A percentile compares a stretch with the other conserved stretches of the same genome.
Evolutionary conservation across 768 basidiomycete genomes (phyloP).

Genomic region (Infundibulicybe gibba): DNA sequence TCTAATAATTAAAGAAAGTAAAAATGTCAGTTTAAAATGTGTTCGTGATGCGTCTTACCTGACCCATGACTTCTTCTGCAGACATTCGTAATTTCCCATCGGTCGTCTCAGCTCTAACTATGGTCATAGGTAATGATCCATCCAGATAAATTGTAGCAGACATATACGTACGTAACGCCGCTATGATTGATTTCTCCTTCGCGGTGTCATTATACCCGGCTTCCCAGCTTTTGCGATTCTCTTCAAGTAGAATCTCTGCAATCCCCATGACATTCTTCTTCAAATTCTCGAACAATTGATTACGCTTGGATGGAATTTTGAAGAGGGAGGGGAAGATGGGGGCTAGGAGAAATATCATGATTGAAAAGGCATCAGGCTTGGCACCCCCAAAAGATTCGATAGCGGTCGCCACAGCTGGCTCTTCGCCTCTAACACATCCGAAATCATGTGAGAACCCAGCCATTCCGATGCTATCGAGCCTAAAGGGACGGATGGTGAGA

Average conservation of each 20-base stretch:
- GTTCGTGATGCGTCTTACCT: constrained; percentile 13
- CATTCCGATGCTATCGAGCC: constrained; percentile 47
- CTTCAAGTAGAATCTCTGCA: constrained; percentile 8
- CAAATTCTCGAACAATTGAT: constrained; percentile 1
- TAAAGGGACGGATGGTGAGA: constrained; percentile 7
- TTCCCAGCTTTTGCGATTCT: constrained; percentile 7
- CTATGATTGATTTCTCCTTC: constrained; percentile 10
- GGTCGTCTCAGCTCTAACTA: constrained; percentile 12
- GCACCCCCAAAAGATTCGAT: constrained; percentile 18
- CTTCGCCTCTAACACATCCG: constrained; percentile 35
- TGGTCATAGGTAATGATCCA: background rate
- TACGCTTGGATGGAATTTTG: constrained; percentile 9
- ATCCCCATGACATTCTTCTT: constrained; percentile 6
- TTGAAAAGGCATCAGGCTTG: background rate
- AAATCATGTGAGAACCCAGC: constrained; percentile 52
- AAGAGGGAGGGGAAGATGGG: constrained; percentile 7
- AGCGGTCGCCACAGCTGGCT: constrained; percentile 21
- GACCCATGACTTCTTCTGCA: constrained; percentile 21
- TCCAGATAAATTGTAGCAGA: background rate
- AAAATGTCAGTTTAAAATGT: background rate
- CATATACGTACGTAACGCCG: constrained; percentile 5
- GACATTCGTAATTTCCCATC: constrained; percentile 17
- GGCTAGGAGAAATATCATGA: constrained; percentile 6
- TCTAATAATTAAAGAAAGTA: constrained; percentile 9
- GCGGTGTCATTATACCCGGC: constrained; percentile 3